A percentile compares a stretch with the other conserved stretches of the same genome.
Conservation (phyloP, 2,329 filamentous ascomycete genomes). For the Ophiostoma ips region DNA sequence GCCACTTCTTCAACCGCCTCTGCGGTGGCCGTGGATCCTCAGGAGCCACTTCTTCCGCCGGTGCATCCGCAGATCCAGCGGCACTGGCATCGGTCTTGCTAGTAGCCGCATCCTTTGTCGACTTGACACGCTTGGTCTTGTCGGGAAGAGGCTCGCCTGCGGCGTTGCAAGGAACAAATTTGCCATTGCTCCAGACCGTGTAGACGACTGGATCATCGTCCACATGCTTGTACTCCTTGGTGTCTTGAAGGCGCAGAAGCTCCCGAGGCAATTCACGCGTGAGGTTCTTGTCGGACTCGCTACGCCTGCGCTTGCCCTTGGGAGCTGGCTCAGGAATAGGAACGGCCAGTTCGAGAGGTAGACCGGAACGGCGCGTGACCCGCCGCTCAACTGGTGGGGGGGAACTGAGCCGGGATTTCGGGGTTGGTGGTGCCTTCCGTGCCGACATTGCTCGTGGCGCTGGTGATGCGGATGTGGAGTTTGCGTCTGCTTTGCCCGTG, state of each 20-base stretch:
- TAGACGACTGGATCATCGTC: slow-evolving; percentile 43
- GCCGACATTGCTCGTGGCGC: background rate
- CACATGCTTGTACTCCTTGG: slow-evolving; percentile 46
- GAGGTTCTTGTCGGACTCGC: slow-evolving; percentile 22
- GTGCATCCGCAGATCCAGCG: background rate
- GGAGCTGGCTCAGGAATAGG: slow-evolving; percentile 29
- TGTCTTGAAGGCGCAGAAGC: slow-evolving; percentile 44
- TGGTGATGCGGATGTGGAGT: background rate
- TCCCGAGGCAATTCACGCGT: slow-evolving; percentile 29
- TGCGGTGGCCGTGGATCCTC: slow-evolving; percentile 20
- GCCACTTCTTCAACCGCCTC: slow-evolving; percentile 56
- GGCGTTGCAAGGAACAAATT: slow-evolving; percentile 33
- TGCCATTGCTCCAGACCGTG: slow-evolving; percentile 52
- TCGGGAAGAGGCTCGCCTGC: slow-evolving; percentile 23
- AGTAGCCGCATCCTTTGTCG: slow-evolving; percentile 16
- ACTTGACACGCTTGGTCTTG: slow-evolving; percentile 15
- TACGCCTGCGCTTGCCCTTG: slow-evolving; percentile 41
- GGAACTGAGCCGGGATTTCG: background rate
- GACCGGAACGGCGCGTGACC: slow-evolving; percentile 31
- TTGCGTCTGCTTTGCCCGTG: background rate
- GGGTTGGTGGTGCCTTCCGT: background rate
- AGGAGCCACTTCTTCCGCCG: slow-evolving; percentile 15
- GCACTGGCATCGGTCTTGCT: slow-evolving; percentile 8
- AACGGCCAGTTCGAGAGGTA: slow-evolving; percentile 28
- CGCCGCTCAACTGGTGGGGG: slow-evolving; percentile 18